A percentile compares a stretch with the other conserved stretches of the same genome.
These are phyloP conservation scores for Citrus reticulata DNA, from an alignment of 345 rosid species.

Conservation along the genomic window DNA sequence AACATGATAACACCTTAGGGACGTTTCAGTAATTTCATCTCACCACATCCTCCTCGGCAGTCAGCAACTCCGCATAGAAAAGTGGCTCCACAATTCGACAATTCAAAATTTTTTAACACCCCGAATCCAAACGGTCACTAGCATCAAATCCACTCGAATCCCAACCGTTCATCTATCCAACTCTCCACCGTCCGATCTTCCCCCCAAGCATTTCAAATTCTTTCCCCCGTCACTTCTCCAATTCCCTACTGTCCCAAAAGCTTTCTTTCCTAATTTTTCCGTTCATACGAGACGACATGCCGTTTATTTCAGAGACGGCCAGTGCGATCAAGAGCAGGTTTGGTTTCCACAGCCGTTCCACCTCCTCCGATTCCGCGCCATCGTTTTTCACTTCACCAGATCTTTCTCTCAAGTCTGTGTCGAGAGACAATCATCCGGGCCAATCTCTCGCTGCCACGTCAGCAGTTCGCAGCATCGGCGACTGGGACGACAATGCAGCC, in stretches of 20 bases:
- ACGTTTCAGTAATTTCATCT: not conserved
- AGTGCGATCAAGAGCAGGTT: constrained; percentile 83
- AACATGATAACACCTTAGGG: not conserved
- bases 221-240: not conserved
- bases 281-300: constrained; percentile 33
- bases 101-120: constrained; percentile 2
- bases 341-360: constrained; percentile 62
- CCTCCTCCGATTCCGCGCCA: constrained; percentile 43
- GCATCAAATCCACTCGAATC: constrained; percentile 19
- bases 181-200: constrained; percentile 24
- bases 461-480: constrained; percentile 32
- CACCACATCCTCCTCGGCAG: not conserved
- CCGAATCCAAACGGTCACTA: constrained; percentile 27
- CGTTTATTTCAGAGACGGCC: constrained; percentile 74
- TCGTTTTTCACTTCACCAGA: constrained; percentile 43
- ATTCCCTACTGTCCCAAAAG: not conserved
- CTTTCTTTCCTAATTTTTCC: not conserved
- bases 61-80: not conserved
- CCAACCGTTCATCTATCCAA: constrained; percentile 17
- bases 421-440: constrained; percentile 30
- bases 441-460: constrained; percentile 28
- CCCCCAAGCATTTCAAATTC: not conserved
- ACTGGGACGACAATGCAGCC: constrained; percentile 41
- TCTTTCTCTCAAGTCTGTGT: constrained; percentile 36
- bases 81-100: constrained; percentile 12